Conservation (phyloP, 2,329 filamentous ascomycete genomes). For the Penicillium hordei region DNA sequence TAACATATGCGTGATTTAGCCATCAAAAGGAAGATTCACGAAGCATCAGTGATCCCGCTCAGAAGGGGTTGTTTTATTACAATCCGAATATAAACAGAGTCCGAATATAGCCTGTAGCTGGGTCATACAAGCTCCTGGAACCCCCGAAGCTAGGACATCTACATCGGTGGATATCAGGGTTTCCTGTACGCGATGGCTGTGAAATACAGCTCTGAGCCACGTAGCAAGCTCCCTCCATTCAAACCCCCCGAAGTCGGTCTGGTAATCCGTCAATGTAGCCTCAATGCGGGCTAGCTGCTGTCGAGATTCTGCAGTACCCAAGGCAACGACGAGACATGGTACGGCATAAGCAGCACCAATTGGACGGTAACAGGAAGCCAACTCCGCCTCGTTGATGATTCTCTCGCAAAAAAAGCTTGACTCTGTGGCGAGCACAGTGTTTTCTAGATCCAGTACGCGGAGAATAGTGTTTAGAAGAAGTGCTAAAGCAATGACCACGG, state of each 20-base stretch:
- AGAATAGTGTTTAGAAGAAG: neutral
- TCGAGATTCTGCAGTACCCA: neutral
- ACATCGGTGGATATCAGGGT: neutral
- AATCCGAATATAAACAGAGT: neutral
- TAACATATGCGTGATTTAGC: neutral
- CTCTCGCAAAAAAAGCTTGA: neutral
- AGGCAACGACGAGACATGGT: neutral
- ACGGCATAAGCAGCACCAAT: neutral
- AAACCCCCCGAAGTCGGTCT: neutral
- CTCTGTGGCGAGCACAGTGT: neutral
- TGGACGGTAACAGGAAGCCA: neutral
- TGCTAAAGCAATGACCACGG: neutral
- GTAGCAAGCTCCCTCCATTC: neutral
- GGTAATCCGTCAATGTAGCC: neutral
- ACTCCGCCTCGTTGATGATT: neutral
- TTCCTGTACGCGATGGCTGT: neutral
- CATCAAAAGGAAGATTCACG: neutral
- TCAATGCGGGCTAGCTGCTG: neutral
- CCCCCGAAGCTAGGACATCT: neutral
- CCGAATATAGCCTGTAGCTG: neutral
- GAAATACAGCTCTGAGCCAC: neutral
- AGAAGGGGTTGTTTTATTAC: neutral
- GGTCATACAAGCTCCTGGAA: neutral
- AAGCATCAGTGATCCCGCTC: neutral
- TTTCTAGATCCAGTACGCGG: neutral